These are phyloP conservation scores for Aspergillus puulaauensis DNA, from an alignment of 2,329 filamentous ascomycete species.

Conservation along the genomic window DNA sequence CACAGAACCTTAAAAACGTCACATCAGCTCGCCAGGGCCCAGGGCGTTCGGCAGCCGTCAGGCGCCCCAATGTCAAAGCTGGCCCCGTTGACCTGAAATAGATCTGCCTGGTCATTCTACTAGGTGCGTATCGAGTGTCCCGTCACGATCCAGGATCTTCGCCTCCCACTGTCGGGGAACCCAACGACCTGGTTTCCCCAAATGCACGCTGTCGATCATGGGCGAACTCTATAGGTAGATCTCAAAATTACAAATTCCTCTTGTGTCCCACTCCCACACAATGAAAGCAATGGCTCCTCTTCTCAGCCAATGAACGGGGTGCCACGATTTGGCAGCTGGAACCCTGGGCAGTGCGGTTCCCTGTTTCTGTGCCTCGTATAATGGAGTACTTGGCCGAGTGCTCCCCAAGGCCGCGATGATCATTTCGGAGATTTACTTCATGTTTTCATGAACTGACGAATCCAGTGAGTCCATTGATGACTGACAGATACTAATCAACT, in stretches of 20 bases:
- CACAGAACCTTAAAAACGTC: slow-evolving; percentile 5
- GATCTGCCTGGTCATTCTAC: not conserved
- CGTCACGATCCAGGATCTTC: slow-evolving; percentile 3
- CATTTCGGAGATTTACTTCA: too few relatives aligned
- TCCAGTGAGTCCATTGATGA: too few relatives aligned
- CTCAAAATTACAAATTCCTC: slow-evolving; percentile 13
- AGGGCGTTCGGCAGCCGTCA: not conserved
- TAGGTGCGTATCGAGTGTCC: slow-evolving; percentile 2
- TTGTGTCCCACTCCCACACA: slow-evolving; percentile 8
- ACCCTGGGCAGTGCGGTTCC: too few relatives aligned
- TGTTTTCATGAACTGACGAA: too few relatives aligned
- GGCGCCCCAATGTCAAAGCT: not conserved
- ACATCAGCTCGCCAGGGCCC: slow-evolving; percentile 8
- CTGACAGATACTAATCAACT: too few relatives aligned
- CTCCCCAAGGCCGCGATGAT: too few relatives aligned
- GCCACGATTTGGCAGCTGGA: too few relatives aligned
- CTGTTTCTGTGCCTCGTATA: too few relatives aligned
- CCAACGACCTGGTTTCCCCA: slow-evolving; percentile 19
- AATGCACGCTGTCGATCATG: slow-evolving; percentile 19
- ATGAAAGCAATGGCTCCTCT: not conserved
- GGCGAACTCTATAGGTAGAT: slow-evolving; percentile 12
- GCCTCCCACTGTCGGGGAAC: not conserved
- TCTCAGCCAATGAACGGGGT: not conserved
- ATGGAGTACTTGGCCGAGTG: too few relatives aligned
- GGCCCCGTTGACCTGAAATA: not conserved